Base-by-base conservation (phyloP, 2,329 filamentous ascomycete genomes). In the Ceratocystis ficicola region DNA sequence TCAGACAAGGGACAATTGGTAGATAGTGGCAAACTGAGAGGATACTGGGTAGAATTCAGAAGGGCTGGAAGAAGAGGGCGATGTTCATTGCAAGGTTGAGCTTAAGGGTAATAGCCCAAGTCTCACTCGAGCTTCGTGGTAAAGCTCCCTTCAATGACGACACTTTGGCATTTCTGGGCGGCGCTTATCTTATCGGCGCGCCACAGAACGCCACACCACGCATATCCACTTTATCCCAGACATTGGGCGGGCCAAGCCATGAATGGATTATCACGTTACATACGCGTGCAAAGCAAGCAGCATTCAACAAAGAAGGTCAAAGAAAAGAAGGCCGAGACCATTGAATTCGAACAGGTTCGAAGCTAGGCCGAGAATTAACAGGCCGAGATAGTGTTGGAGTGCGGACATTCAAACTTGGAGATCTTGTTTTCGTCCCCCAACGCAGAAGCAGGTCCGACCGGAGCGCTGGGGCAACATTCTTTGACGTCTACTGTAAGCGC, bases 81-180 rank as follows among this genome's bases (percentile, higher is more conserved):
- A 17, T 28, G 20, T 15, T 41, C 36, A 41, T 41, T 41, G 10
- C 10, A 41, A 41, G 8, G 36, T 1, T 41, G 36, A 5, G 36
- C 2, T 41, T 41, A 12, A 36, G 36, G 3, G 12, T 12, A 41
- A 22, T 12, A 22, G 32, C 15, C 17, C 52, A n/a, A 32, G 55
- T 32, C 28, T 32, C 25, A 36, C 30, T 41, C 1, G 12, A 30
- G 30, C 25, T 59, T 48, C 17, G 32, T 41, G 36, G 36, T 12
- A 1, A 32, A 41, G 36, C 20, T 64, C 20, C 50, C 32, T 46
- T 60, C 22, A n/a, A 65, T 65, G 32, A 62, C 59, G 64, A 62
- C 64, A 66, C 64, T 66, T 62, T 66, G 64, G 64, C 64, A 60
- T 66, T 52, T 66, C 55, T 25, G 64, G 7, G 64, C 20, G 50